A percentile compares a stretch with the other conserved stretches of the same genome.
Evolutionary conservation across 768 basidiomycete genomes (phyloP).

Genomic region (Suillus plorans): DNA sequence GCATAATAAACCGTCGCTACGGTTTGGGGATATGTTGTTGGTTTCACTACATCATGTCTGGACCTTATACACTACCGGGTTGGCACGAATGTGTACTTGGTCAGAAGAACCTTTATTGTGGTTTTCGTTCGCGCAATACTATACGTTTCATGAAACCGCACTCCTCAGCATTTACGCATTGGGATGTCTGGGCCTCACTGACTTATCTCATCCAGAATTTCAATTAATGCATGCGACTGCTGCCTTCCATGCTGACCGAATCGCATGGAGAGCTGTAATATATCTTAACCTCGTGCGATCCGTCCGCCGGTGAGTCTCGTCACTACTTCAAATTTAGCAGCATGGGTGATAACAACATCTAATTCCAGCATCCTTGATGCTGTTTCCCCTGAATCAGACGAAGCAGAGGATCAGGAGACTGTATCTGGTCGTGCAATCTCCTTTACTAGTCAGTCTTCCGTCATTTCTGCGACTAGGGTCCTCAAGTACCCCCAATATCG

Average conservation of each 20-base stretch:
- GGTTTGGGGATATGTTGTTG: background rate
- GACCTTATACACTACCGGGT: conserved; percentile 2
- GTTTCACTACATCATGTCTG: conserved; percentile 1
- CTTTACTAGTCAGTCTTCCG: conserved; percentile 39
- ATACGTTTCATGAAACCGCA: background rate
- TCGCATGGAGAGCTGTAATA: conserved; percentile 85
- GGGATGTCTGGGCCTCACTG: conserved; percentile 12
- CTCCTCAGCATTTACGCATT: background rate
- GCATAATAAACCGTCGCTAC: background rate
- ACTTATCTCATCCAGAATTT: conserved; percentile 56
- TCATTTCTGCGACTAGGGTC: conserved; percentile 48
- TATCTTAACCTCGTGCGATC: conserved; percentile 88
- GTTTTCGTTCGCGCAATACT: background rate
- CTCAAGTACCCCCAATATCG: conserved; percentile 64
- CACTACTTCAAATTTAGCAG: background rate
- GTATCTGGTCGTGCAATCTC: conserved; percentile 56
- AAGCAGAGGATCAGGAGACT: conserved; percentile 54
- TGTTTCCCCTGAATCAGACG: conserved; percentile 65
- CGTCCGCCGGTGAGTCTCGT: conserved; percentile 57
- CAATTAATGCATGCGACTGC: conserved; percentile 78
- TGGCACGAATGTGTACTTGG: background rate
- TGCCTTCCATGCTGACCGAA: conserved; percentile 75
- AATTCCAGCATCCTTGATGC: conserved; percentile 68
- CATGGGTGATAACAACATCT: conserved; percentile 2
- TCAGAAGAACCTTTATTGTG: background rate